phyloP scores from a whole-genome alignment of 176 grass and related monocot species.

The Hsuehochloa calcarea region DNA sequence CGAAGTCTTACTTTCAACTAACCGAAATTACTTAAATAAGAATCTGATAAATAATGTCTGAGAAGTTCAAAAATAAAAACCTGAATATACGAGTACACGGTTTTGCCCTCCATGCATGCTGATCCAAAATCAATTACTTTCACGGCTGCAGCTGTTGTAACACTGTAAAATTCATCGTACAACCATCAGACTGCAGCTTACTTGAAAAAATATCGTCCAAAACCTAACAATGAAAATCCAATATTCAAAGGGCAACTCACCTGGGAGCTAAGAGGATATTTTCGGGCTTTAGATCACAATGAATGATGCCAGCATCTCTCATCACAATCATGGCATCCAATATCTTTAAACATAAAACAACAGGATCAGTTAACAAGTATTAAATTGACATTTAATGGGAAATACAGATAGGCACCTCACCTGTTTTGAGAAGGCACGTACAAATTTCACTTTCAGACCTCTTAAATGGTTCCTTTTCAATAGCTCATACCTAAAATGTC shows the following conservation, averaged over 20 bases:
- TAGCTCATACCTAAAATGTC: constrained; percentile 71
- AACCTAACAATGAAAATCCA: constrained; percentile 23
- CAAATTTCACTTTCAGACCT: constrained; percentile 73
- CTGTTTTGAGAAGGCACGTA: constrained; percentile 92
- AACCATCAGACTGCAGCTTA: constrained; percentile 25
- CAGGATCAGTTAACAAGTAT: constrained; percentile 26
- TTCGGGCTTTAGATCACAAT: constrained; percentile 96
- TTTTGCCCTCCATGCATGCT: constrained; percentile 91
- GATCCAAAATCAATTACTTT: constrained; percentile 99
- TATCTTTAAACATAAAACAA: constrained; percentile 57
- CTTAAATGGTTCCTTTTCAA: constrained; percentile 88
- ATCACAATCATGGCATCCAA: constrained; percentile 88
- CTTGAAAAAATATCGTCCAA: constrained; percentile 1
- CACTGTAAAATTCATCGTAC: constrained; percentile 51
- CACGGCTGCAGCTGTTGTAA: constrained; percentile 71
- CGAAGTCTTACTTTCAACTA: constrained; percentile 32
- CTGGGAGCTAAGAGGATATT: constrained; percentile 88
- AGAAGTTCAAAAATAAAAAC: constrained; percentile 42
- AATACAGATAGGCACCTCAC: constrained; percentile 34
- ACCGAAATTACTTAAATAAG: constrained; percentile 21
- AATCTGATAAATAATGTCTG: constrained; percentile 8
- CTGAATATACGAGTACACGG: constrained; percentile 97
- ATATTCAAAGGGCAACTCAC: constrained; percentile 42
- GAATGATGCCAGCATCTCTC: constrained; percentile 97
- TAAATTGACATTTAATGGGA: constrained; percentile 2